Evolutionary conservation across 108 stramenopile species (phyloP), one percentile per base, ranked within the genome.

Genomic region (Mediolabrus comicus): DNA sequence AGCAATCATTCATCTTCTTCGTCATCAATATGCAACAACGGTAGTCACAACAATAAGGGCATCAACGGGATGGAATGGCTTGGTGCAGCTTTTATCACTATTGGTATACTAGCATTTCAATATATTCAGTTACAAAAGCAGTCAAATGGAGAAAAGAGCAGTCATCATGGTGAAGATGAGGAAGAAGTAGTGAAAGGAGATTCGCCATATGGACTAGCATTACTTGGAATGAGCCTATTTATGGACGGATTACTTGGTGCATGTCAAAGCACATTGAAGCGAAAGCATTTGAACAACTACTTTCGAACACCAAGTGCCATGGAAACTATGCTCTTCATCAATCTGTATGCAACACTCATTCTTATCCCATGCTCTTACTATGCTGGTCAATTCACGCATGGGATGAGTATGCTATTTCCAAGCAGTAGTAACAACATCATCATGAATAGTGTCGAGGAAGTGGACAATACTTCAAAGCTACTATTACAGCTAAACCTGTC

Each of bases 281-380:
- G 36, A 60, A 66, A 53, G 8, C 53, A 41, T 24, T 25, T 26
- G 1, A 65, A 54, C 25, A 67, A 49, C 17, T 36, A 69, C n/a
- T 49, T 75, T 55, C 70, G 89, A 33, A 79, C 89, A 51, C 91
- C 94, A 17, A 81, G 84, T 35, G 89, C 91, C 4, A 80, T 90
- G 62, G 91, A 95, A 69, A 88, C 87, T 11, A 95, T 95, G 94
- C 69, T 88, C 0, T 95, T 57, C 62, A 74, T 90, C 56, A 95
- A 95, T 31, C 27, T 84, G 3, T 95, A 91, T 59, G 80, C 94
- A 6, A 62, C 86, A 6, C 14, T 90, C 9, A 72, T 88, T 9
- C 60, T 95, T 36, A 28, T 90, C 3, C 94, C 91, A 3, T 75
- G 88, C 39, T 86, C 91, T 26, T 66, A 86, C 26, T 72, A 66